Base-by-base conservation (phyloP, 106 monocot species). In the Dendrobium officinale region DNA sequence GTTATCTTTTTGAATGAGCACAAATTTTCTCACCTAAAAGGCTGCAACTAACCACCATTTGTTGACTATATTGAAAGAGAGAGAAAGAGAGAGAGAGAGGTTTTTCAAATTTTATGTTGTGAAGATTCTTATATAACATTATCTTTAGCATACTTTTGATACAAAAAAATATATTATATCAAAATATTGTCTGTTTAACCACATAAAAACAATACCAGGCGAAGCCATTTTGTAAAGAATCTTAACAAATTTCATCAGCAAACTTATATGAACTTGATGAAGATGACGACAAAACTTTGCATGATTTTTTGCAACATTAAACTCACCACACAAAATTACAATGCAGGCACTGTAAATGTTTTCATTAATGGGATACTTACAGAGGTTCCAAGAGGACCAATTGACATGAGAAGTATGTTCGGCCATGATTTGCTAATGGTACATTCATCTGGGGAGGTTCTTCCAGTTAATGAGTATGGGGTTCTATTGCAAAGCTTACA, bases 331-430 rank as follows among this genome's bases (percentile, higher is more conserved):
- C 11, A 15, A 40, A n/a, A 19, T 74, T 74, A 68, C 42, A 75
- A 20, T 83, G 81, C 84, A 93, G 98, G 87, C 40, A 84, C 80
- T 9, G 84, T 99, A 54, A 90, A 87, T 45, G 95, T 99, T 26
- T 93, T 91, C 86, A 95, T 99, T 80, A 99, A 99, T 87, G 95
- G 93, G 24, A 72, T 88, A 19, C 84, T 91, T 68, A 67, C 84
- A 56, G 98, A 99, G 66, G 88, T 99, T 72, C 93, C 98, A 55
- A 82, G 86, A 58, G 95, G 93, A 49, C 88, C 95, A 24, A 77
- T 99, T 24, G 87, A 95, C 83, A 73, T 88, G 83, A 88, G 88
- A 75, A 82, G 87, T 2, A 79, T 87, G 81, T 99, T 99, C 64
- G 95, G 94, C 13, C 87, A 84, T 59, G 89, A 93, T 72, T 82